A percentile compares a stretch with the other conserved stretches of the same genome.
phyloP scores from a whole-genome alignment of 495 filamentous ascomycete genomes.

The Amniculicola lignicola region DNA sequence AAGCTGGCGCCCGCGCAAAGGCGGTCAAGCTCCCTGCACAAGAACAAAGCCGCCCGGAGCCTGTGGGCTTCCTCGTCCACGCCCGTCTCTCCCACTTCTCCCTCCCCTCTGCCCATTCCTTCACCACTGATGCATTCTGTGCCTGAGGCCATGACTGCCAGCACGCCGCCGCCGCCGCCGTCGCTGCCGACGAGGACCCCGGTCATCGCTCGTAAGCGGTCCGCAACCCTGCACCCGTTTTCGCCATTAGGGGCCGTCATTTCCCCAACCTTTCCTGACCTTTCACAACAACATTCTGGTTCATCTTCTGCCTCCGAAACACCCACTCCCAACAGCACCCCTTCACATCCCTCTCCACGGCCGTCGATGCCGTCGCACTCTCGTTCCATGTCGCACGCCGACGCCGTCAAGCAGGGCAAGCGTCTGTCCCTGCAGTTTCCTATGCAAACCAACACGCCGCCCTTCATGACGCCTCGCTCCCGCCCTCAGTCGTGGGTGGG shows the following conservation, averaged over 20 bases:
- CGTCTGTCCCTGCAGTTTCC: slow-evolving; percentile 80
- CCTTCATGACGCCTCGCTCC: slow-evolving; percentile 22
- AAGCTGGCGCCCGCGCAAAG: too few species aligned
- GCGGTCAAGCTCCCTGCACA: too few species aligned
- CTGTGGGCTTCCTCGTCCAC: too few species aligned
- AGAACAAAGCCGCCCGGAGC: too few species aligned
- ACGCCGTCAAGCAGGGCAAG: slow-evolving; percentile 60
- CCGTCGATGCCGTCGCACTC: slow-evolving; percentile 24
- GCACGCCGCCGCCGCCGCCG: background rate
- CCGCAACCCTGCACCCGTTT: slow-evolving; percentile 16
- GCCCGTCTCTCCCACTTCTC: too few species aligned
- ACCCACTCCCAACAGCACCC: slow-evolving; percentile 1
- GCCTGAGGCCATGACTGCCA: too few species aligned
- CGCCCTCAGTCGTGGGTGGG: slow-evolving; percentile 32
- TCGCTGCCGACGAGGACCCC: background rate
- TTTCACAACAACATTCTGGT: background rate
- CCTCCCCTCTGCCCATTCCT: too few species aligned
- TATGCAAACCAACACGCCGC: slow-evolving; percentile 47
- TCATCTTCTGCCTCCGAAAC: background rate
- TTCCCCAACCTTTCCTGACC: slow-evolving; percentile 6
- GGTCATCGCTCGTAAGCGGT: slow-evolving; percentile 23
- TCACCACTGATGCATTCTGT: too few species aligned
- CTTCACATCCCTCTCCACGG: slow-evolving; percentile 6
- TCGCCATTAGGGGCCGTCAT: slow-evolving; percentile 24
- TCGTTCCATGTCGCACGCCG: slow-evolving; percentile 33